Percentiles rank a stretch among this genome's conserved stretches.
phyloP scores from a whole-genome alignment of 1,284 basidiomycete species.

The Apiotrichum sp. region DNA sequence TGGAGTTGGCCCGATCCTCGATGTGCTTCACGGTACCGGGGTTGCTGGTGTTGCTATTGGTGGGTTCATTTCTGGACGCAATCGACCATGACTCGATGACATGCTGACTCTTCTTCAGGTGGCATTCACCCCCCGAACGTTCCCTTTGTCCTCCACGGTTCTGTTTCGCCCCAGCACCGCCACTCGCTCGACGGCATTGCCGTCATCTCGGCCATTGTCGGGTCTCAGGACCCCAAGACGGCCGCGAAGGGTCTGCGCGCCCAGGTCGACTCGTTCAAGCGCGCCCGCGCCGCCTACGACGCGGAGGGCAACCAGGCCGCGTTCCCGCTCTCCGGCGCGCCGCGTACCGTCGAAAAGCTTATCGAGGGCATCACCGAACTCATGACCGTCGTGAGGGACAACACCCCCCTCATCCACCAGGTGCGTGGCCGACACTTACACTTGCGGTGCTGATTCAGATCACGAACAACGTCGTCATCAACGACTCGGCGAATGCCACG shows the following conservation, averaged over 20 bases:
- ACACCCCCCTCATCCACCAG: slow-evolving; percentile 72
- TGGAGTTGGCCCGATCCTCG: slow-evolving; percentile 61
- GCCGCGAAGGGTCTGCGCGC: slow-evolving; percentile 51
- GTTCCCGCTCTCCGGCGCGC: not conserved
- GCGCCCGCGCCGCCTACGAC: slow-evolving; percentile 11
- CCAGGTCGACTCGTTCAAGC: slow-evolving; percentile 42
- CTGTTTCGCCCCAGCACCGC: slow-evolving; percentile 56
- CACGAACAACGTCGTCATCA: slow-evolving; percentile 84
- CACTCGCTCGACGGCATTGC: slow-evolving; percentile 70
- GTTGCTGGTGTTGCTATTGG: slow-evolving; percentile 77
- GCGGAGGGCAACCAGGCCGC: slow-evolving; percentile 12
- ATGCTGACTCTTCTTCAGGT: slow-evolving; percentile 49
- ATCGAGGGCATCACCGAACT: slow-evolving; percentile 49
- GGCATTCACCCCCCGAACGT: slow-evolving; percentile 74
- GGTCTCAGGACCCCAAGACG: slow-evolving; percentile 57
- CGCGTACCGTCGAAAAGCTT: slow-evolving; percentile 31
- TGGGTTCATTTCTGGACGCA: slow-evolving; percentile 39
- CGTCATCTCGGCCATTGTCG: slow-evolving; percentile 82
- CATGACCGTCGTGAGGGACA: slow-evolving; percentile 53
- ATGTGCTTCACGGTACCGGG: slow-evolving; percentile 57
- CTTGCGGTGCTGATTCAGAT: slow-evolving; percentile 53
- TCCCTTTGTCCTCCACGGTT: slow-evolving; percentile 64
- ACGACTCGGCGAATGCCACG: slow-evolving; percentile 86
- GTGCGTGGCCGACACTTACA: slow-evolving; percentile 44
- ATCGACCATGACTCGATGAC: too few relatives aligned